Percentiles rank a stretch among this genome's conserved stretches.
These are phyloP conservation scores for Pseudopithomyces maydicus DNA, from an alignment of 2,329 filamentous ascomycete species.

Conservation along the genomic window DNA sequence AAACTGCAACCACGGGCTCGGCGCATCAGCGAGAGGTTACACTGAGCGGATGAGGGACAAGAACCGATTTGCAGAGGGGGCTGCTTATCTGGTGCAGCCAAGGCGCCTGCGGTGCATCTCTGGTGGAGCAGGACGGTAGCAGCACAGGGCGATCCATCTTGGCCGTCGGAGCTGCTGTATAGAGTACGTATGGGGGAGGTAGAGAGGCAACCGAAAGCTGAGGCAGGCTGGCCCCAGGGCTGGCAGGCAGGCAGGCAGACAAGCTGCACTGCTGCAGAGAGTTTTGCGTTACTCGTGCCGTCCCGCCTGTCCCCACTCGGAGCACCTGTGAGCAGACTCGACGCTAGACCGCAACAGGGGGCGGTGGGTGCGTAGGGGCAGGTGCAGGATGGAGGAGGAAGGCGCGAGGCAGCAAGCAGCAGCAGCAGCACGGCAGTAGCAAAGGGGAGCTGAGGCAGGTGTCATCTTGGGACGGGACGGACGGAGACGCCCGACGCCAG, in stretches of 20 bases:
- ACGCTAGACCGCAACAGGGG: background rate
- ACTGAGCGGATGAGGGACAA: constrained; percentile 10
- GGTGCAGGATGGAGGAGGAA: background rate
- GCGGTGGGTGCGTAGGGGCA: background rate
- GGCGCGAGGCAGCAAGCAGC: background rate
- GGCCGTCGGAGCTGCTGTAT: background rate
- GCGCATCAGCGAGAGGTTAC: constrained; percentile 13
- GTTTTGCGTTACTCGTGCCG: constrained; percentile 5
- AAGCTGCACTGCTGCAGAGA: no score
- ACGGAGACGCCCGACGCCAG: background rate
- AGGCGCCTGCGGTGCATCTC: constrained; percentile 1
- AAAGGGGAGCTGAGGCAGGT: background rate
- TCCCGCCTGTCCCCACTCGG: constrained; percentile 8
- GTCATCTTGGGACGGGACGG: background rate
- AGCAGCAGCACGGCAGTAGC: background rate
- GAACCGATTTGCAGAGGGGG: constrained; percentile 14
- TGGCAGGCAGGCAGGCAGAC: no score
- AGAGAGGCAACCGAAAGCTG: background rate
- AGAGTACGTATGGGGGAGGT: background rate
- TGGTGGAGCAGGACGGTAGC: background rate
- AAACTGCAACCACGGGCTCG: constrained; percentile 7
- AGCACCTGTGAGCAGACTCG: background rate
- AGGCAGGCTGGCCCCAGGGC: no score
- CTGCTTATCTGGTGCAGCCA: constrained; percentile 7
- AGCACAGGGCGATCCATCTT: background rate